Evolutionary conservation across 2,329 filamentous ascomycete genomes (phyloP), one percentile per base, ranked within the genome.

Genomic region (Penicillium polonicum): DNA sequence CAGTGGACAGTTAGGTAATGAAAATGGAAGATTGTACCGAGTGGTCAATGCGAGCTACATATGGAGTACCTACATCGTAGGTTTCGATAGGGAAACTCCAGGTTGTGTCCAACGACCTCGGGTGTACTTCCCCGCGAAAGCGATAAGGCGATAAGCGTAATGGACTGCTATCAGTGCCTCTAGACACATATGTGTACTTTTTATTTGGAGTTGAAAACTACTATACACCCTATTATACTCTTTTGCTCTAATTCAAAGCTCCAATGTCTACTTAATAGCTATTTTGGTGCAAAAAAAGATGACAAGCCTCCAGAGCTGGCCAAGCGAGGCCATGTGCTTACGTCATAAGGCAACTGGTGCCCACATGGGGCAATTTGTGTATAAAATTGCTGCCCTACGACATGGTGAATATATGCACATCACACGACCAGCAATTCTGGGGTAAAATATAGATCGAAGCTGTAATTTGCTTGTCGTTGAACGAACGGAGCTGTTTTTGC

Each of bases 1-100:
- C 29, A 19, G 27, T 23, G 35, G 27, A 27, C 12, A 36, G 52
- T 60, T 58, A 62, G 59, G 56, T 60, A 59, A 64, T 60, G 25
- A 52, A 43, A 25, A 55, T 12, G 3, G 21, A 35, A 21, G 4
- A 23, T 21, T 4, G 29, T 6, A 1, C 8, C 25, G 4, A 19
- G 6, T 29, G 10, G 25, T 29, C 42, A 45, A 45, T 29, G 9
- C 25, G 27, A 31, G 41, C 13, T 43, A 33, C n/a, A 46, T 46
- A 12, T 8, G 17, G n/a, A 23, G 33, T 21, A 39, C 9, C 19
- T 41, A 23, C 25, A 2, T 15, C 33, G 19, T 36, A 48, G 31
- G 15, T 35, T 25, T 36, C 7, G 46, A 49, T 49, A 33, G 25
- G 38, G 19, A 43, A 19, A 38, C 38, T 45, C 31, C 31, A 33